Evolutionary conservation across 805 yeast genomes (phyloP), one percentile per base, ranked within the genome.

Genomic region (Lipomyces japonicus): DNA sequence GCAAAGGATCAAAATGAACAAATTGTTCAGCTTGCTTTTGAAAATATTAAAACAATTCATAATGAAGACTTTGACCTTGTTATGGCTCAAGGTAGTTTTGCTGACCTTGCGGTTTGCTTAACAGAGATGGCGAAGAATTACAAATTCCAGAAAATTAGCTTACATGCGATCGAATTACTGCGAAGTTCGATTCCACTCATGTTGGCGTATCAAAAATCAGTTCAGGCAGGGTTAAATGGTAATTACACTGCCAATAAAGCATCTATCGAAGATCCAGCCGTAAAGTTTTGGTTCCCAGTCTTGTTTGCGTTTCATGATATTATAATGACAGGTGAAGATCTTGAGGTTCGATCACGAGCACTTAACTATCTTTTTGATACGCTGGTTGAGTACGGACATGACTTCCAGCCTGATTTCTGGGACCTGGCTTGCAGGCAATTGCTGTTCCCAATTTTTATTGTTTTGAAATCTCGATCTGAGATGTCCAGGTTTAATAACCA

Each of bases 291-390:
- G 95, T 85, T 85, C 70, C 96, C 96, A 2, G 75, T 91, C n/a
- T 68, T 93, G 55, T 79, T 76, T 55, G 86, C 95, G 12, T 86
- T 88, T 68, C 87, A 89, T 63, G 89, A 86, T 53, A 84, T 91
- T 5, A 86, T 90, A 28, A 87, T 90, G 95, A 82, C 82, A 0
- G 96, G 96, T 3, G 89, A 84, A 48, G 99, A 93, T 67, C 72
- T 93, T 43, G 99, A 93, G 68, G 96, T 90, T 2, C 78, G 99
- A 62, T 85, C 97, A 0, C 75, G 87, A 48, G 95, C 97, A 0
- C 73, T 93, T 62, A 84, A 82, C 55, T 81, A 77, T 61, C 75
- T 91, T 71, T 95, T 93, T 69, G 93, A 86, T 58, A 76, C 86
- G 2, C 70, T 93, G 50, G 83, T 82, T 46, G 82, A 82, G 50